Base-by-base conservation (phyloP, 441 rosid species). In the Aleurites moluccanus region DNA sequence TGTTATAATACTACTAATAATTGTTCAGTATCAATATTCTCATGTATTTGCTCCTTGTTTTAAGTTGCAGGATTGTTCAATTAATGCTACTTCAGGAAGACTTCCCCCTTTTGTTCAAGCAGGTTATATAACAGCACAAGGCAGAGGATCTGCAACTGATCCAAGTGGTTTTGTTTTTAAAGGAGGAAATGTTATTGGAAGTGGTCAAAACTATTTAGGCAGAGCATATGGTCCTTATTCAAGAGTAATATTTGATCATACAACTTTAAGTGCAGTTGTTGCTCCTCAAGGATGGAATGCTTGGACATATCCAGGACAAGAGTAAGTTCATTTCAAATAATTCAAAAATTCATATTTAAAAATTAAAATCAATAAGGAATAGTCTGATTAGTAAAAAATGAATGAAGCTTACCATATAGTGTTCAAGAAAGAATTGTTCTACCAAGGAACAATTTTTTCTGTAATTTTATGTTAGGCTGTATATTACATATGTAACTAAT, bases 61-160 rank as follows among this genome's bases (percentile, higher is more conserved):
- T 35, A 35, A 45, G 11, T 45, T 38, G 69, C 27, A 65, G 69
- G 50, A 65, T 20, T 65, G 69, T 9, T 10, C 2, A 11, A 38
- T 65, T 18, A 65, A 65, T 42, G 44, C 52, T 33, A 65, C 69
- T 14, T 49, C 52, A 3, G 69, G 69, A 23, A 38, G 5, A 8
- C 45, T 65, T 38, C 16, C 50, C 2, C 9, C 27, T 10, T 4
- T 1, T 10, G 10, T 35, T 35, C 11, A 21, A 40, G 50, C 69
- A 23, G 70, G 70, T 23, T 67, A 42, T 23, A 67, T 67, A 67
- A 67, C 70, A 67, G 53, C 70, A 67, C 70, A 67, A 25, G 21
- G 23, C 53, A 44, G 70, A 67, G 18, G 3, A 8, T 9, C 13
- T 13, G 7, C 20, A 10, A 42, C 18, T 18, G 45, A 6, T 44